Conservation (phyloP, 1,284 basidiomycete species). For the Puccinia sorghi region DNA sequence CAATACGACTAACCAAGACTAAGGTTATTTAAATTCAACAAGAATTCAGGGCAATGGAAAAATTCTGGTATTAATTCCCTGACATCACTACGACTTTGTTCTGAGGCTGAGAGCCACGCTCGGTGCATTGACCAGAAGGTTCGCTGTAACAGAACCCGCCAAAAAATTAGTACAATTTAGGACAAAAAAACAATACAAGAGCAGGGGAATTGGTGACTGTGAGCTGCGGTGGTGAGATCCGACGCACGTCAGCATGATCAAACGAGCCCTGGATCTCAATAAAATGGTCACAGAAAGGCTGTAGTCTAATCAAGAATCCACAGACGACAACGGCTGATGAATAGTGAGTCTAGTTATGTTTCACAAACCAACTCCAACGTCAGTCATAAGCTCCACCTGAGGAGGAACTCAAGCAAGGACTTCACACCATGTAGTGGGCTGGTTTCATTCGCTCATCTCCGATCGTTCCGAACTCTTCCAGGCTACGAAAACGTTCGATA, state of each 20-base stretch:
- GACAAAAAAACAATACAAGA: constrained; percentile 57
- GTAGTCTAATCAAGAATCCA: constrained; percentile 85
- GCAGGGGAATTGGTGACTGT: background rate
- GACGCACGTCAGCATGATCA: constrained; percentile 42
- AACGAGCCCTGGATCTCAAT: constrained; percentile 67
- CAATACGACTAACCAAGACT: constrained; percentile 65
- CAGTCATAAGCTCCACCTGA: constrained; percentile 58
- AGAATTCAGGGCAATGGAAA: constrained; percentile 64
- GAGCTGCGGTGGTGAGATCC: background rate
- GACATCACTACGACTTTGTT: constrained; percentile 86
- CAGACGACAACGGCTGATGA: constrained; percentile 96
- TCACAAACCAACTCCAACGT: constrained; percentile 58
- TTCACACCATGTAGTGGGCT: constrained; percentile 10
- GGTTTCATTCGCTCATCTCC: constrained; percentile 66
- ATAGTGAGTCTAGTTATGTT: constrained; percentile 73
- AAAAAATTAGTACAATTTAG: constrained; percentile 84
- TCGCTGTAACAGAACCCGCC: constrained; percentile 66
- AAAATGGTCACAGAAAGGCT: constrained; percentile 90
- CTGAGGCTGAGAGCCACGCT: constrained; percentile 80
- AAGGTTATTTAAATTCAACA: constrained; percentile 63
- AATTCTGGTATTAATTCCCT: constrained; percentile 93
- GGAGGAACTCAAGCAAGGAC: background rate
- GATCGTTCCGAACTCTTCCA: constrained; percentile 75
- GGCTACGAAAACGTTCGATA: constrained; percentile 69
- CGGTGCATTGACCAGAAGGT: constrained; percentile 73